Percentiles rank a stretch among this genome's conserved stretches.
phyloP scores from a whole-genome alignment of 2,329 filamentous ascomycete genomes.

The Diaporthe sp. region DNA sequence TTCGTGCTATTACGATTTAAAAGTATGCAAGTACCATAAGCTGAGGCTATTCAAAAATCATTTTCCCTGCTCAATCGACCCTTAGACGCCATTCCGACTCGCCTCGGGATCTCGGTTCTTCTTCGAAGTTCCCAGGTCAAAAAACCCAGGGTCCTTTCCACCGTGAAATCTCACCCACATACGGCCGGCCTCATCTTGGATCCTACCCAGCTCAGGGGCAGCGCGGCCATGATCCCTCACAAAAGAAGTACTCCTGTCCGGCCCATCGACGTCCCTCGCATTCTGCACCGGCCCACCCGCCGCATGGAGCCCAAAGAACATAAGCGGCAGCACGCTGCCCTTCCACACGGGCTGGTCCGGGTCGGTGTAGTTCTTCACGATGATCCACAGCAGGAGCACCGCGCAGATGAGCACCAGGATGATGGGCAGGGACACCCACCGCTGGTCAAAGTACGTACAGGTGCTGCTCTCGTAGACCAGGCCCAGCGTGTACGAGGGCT shows the following conservation, averaged over 20 bases:
- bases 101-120: slow-evolving; percentile 11
- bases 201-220: slow-evolving; percentile 30
- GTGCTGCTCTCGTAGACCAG: slow-evolving; percentile 32
- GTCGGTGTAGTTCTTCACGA: slow-evolving; percentile 34
- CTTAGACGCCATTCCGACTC: neutral
- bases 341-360: slow-evolving; percentile 38
- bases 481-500: slow-evolving; percentile 17
- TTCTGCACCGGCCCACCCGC: neutral
- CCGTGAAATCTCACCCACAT: slow-evolving; percentile 35
- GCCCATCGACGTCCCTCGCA: neutral
- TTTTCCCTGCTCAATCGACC: neutral
- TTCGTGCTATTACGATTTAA: neutral
- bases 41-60: neutral
- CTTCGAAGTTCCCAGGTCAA: neutral
- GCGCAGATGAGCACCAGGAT: slow-evolving; percentile 32
- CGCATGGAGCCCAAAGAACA: slow-evolving; percentile 34
- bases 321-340: slow-evolving; percentile 33
- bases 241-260: neutral
- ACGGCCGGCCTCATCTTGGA: slow-evolving; percentile 27
- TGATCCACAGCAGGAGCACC: slow-evolving; percentile 33
- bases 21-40: neutral
- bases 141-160: slow-evolving; percentile 30
- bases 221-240: slow-evolving; percentile 22
- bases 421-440: slow-evolving; percentile 35
- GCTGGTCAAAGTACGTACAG: slow-evolving; percentile 34